Conservation (phyloP, 73 alveolate genomes). For the Blepharisma stoltei region DNA sequence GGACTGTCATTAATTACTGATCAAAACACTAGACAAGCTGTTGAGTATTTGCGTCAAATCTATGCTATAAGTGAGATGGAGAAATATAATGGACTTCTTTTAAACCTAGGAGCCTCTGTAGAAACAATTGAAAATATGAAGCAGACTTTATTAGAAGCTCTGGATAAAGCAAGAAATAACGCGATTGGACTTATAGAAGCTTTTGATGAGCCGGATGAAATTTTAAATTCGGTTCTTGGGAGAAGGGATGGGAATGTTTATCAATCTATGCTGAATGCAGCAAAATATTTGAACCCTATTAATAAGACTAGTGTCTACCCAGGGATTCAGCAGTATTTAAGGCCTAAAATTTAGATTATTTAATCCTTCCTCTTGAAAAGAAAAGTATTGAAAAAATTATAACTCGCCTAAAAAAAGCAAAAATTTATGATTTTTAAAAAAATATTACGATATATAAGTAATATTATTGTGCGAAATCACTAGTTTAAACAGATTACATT, state of each 20-base stretch:
- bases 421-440: no score
- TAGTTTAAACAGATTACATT: no score
- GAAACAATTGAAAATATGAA: background rate
- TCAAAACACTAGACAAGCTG: background rate
- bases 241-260: conserved; percentile 10
- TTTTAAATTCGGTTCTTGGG: background rate
- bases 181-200: background rate
- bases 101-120: background rate
- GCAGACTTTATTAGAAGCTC: background rate
- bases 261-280: conserved; percentile 2
- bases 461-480: no score
- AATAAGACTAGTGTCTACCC: conserved; percentile 14
- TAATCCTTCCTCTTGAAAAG: no score
- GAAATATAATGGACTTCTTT: background rate
- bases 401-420: no score
- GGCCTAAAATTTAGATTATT: conserved; percentile 27
- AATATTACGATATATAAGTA: no score
- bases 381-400: no score
- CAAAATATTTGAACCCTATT: conserved; percentile 15
- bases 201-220: conserved; percentile 10
- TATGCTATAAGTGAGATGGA: background rate
- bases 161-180: background rate
- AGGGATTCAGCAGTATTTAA: background rate
- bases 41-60: background rate
- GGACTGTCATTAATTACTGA: background rate